Evolutionary conservation across 345 rosid genomes (phyloP).

Genomic region (Citrus trifoliata): DNA sequence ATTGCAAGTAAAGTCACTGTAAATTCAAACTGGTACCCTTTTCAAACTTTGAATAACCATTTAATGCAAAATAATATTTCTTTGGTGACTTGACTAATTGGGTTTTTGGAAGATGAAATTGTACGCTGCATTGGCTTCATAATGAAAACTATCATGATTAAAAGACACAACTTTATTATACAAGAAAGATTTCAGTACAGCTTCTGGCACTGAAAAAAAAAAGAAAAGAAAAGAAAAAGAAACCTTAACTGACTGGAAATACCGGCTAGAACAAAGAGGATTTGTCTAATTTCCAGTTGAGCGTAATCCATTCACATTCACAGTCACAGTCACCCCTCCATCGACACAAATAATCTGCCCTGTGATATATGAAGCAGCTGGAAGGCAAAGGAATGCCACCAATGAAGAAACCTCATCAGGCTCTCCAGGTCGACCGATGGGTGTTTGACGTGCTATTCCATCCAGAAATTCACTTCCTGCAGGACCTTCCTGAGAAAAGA

Average conservation of each 20-base stretch:
- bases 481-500: neutral
- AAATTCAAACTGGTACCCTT: too few species aligned
- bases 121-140: too few species aligned
- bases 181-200: neutral
- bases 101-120: too few species aligned
- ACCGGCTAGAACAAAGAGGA: neutral
- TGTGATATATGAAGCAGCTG: slow-evolving; percentile 49
- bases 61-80: too few species aligned
- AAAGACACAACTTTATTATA: too few species aligned
- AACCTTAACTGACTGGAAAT: neutral
- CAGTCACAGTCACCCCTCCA: neutral
- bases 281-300: neutral
- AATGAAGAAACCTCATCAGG: slow-evolving; percentile 15
- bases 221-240: neutral
- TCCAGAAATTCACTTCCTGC: neutral
- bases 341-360: slow-evolving; percentile 43
- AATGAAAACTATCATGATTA: too few species aligned
- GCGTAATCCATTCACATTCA: neutral
- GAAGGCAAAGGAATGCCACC: slow-evolving; percentile 46
- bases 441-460: slow-evolving; percentile 11
- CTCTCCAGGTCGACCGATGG: slow-evolving; percentile 16
- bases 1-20: too few species aligned
- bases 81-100: too few species aligned
- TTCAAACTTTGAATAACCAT: too few species aligned
- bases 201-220: too few species aligned